These are phyloP conservation scores for Emiliania huxleyi DNA, from an alignment of 78 protist genomes.

Conservation along the genomic window DNA sequence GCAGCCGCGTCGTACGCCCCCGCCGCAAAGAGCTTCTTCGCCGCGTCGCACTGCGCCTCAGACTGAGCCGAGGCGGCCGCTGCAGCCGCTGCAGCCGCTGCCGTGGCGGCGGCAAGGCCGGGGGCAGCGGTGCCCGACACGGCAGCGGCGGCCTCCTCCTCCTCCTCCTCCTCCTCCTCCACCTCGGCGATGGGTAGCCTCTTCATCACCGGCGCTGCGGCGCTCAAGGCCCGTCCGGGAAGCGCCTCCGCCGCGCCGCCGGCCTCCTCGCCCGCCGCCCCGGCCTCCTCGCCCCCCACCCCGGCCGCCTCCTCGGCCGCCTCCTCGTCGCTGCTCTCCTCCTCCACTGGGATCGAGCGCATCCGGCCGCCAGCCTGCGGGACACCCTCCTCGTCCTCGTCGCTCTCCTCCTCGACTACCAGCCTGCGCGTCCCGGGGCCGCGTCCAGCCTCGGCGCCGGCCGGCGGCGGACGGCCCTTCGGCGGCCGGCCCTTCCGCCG, in stretches of 20 bases:
- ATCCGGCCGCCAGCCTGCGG: neutral
- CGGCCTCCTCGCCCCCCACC: neutral
- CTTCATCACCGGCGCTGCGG: neutral
- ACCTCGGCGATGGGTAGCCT: neutral
- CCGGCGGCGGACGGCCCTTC: too few species aligned
- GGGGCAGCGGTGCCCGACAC: neutral
- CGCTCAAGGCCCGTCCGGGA: too few species aligned
- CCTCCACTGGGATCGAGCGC: neutral
- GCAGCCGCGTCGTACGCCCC: neutral
- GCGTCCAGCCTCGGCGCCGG: too few species aligned
- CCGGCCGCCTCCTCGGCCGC: neutral
- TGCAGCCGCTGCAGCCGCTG: neutral
- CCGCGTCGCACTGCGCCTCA: neutral
- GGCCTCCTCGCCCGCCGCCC: neutral
- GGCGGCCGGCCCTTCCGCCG: too few species aligned
- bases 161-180: neutral
- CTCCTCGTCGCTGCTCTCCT: neutral
- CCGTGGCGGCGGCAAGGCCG: neutral
- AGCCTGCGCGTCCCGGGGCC: too few species aligned
- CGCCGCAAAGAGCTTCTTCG: neutral
- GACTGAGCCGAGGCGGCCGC: neutral
- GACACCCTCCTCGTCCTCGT: neutral
- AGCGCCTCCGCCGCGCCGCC: neutral
- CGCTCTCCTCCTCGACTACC: neutral
- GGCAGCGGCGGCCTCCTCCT: neutral